Base-by-base conservation (phyloP, 805 yeast genomes). In the Wilhelminamyces savonicus region DNA sequence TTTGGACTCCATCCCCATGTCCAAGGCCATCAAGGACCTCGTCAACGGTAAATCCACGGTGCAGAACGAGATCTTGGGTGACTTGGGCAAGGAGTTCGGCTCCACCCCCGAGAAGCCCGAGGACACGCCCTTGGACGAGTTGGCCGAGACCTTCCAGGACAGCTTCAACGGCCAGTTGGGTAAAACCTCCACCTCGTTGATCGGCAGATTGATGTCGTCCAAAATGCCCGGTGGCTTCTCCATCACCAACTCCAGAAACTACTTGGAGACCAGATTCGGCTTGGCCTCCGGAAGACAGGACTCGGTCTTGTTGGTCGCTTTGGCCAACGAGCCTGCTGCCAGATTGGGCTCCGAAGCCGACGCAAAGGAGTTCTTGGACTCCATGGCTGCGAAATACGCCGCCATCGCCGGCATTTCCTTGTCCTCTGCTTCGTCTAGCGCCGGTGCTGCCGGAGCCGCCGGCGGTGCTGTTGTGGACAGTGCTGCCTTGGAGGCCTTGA, bases 201-300 rank as follows among this genome's bases (percentile, higher is more conserved):
- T 90, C 40, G 84, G 95, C 40, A 81, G 97, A 65, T 72, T 92
- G 52, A 82, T 88, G 69, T 79, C 97, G 8, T 82, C 97, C 17
- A 92, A 92, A 69, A 92, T 92, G 97, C 97, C 99, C 31, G 99
- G 99, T 74, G 99, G 99, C 13, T 92, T 90, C 64, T 82, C 94
- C 27, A 80, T 90, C 46, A 81, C 96, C 39, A 69, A 74, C 41
- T 94, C 95, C 30, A 82, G 97, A 71, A 86, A 88, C 60, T 84
- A 92, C 65, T 75, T 92, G 57, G 88, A 83, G 66, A 55, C 88
- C 26, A 78, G 90, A 60, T 92, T 84, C 84, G 98, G 98, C 45
- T 74, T 92, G 48, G 94, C 83, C 43, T 39, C 83, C 27, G 96
- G 97, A 48, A 81, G 97, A 70, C 97, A 90, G 68, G 97, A 92